A percentile compares a stretch with the other conserved stretches of the same genome.
These are phyloP conservation scores for Xylaria sp. DNA, from an alignment of 495 filamentous ascomycete species.

Conservation along the genomic window DNA sequence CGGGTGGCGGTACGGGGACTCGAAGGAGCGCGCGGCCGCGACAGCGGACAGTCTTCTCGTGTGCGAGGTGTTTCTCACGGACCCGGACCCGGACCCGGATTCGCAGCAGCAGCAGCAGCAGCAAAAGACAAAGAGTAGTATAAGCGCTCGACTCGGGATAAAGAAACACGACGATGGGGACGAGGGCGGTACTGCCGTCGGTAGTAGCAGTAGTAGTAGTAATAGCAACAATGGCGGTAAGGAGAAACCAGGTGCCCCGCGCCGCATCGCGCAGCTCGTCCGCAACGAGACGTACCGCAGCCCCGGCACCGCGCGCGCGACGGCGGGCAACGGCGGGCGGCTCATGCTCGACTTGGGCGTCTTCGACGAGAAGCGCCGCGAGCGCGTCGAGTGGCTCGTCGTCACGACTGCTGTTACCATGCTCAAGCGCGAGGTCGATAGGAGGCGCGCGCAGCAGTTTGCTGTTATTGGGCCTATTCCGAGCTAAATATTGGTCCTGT, in stretches of 20 bases:
- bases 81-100: too few relatives aligned
- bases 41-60: conserved; percentile 46
- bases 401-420: conserved; percentile 61
- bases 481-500: not conserved
- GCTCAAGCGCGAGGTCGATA: conserved; percentile 66
- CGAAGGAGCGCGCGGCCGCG: conserved; percentile 41
- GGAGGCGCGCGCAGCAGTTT: conserved; percentile 55
- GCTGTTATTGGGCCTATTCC: conserved; percentile 46
- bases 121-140: not conserved
- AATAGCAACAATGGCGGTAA: too few relatives aligned
- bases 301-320: conserved; percentile 30
- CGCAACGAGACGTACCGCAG: conserved; percentile 52
- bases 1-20: conserved; percentile 57
- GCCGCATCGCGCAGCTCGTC: conserved; percentile 53
- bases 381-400: conserved; percentile 53
- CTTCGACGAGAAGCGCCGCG: conserved; percentile 34
- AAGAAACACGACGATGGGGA: conserved; percentile 11
- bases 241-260: conserved; percentile 31
- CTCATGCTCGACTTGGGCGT: conserved; percentile 49
- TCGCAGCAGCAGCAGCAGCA: too few relatives aligned
- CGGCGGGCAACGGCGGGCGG: conserved; percentile 61
- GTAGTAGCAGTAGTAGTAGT: too few relatives aligned
- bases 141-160: conserved; percentile 27
- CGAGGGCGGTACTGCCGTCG: too few relatives aligned
- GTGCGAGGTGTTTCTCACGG: conserved; percentile 33